Evolutionary conservation across 2,329 filamentous ascomycete species (phyloP), one percentile per base, ranked within the genome.

Genomic region (Karstenula rhodostoma): DNA sequence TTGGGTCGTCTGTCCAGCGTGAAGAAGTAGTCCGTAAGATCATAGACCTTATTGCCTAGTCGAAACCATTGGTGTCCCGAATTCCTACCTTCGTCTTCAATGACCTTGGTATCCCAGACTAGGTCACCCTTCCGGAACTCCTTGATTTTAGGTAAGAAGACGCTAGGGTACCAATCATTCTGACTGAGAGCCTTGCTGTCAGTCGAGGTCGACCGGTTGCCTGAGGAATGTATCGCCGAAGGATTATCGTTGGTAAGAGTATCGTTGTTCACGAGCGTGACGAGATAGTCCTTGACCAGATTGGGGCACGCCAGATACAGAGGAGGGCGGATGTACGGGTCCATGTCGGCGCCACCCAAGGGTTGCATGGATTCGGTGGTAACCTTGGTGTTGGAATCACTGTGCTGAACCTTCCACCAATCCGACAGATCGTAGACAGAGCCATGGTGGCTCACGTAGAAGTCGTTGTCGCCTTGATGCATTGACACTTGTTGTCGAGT

Each of bases 371-470:
- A 80, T 8, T 82, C 79, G 1, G 84, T 81, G 4, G 80, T 82
- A 0, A 88, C 90, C 59, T 89, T 82, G 54, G 86, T 87, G 37
- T 77, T 79, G 10, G 80, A 88, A 72, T 96, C 93, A 74, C 92
- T 94, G 81, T 99, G 95, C 59, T 96, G 87, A 23, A 86, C 80
- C 72, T 86, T 92, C 88, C 90, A 97, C 77, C 96, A 99, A 58
- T 94, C 91, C 56, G 89, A 87, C 47, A 99, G 87, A 71, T 99
- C 95, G 79, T 98, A 99, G 33, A 98, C 94, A 44, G 88, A 88
- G 63, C 95, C 95, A 59, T 89, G 90, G 67, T 96, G 89, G 69
- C 91, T 93, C 70, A 98, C 94, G 81, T 86, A 99, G 76, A 89
- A 97, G 73, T 97, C 91, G 58, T 88, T 84, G 7, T 84, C 81